Evolutionary conservation across 2,329 filamentous ascomycete species (phyloP), one percentile per base, ranked within the genome.

Genomic region (Colletotrichum tropicale): DNA sequence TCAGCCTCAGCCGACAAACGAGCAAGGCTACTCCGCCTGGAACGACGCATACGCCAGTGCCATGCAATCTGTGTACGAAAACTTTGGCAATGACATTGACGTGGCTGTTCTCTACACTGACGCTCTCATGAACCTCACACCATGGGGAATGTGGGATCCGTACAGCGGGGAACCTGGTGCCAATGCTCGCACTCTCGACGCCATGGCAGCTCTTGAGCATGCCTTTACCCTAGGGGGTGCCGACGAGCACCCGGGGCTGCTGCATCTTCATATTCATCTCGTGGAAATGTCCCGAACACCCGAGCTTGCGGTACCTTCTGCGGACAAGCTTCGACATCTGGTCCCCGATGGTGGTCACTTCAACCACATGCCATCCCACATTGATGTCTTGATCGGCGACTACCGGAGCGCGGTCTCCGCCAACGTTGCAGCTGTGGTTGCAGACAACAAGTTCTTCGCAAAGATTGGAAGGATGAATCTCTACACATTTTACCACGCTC

Each of bases 401-500:
- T 96, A 95, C 80, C 86, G 89, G 32, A 86, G 87, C 13, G 93
- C 93, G 5, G 91, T 95, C 66, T 85, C 86, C 2, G 92, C 92
- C 6, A 96, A 96, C 82, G 85, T 88, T 3, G 88, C 89, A 21
- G 94, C 94, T 12, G 92, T 94, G 56, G 79, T 84, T 0, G 93
- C 93, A 3, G 94, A 96, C 80, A 90, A 94, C 66, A 91, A 90
- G 78, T 95, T 90, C 80, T 86, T 93, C 0, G 86, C 91, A 0
- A 82, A 90, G 76, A 94, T 94, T 81, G 89, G 89, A 0, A 82
- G 86, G 1, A 74, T 85, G 69, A 90, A 90, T 77, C 96, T 96
- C 81, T 96, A 96, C 84, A 93, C 92, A 0, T 88, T 95, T 8
- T 96, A 96, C 81, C 90, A 94, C 21, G 89, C 90, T 70, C 94